Evolutionary conservation across 202 grass and related monocot species (phyloP).

Genomic region (Setaria italica): DNA sequence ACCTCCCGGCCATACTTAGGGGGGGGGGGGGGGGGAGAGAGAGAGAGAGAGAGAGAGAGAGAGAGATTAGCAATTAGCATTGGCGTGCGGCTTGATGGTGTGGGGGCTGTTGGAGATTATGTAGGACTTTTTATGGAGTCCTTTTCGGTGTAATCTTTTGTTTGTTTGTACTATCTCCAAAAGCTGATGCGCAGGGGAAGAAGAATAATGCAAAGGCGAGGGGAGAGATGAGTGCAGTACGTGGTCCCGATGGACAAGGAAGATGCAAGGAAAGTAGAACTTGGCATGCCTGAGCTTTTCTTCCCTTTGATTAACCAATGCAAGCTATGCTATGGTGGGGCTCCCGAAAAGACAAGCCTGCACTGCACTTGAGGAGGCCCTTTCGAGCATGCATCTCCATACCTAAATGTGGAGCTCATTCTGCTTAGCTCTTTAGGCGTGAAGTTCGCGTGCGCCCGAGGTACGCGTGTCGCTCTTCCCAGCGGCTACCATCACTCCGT

Average conservation of each 20-base stretch:
- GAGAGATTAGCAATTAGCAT: too few species aligned
- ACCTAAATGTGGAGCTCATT: constrained; percentile 38
- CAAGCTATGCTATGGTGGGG: not conserved
- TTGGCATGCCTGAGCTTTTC: not conserved
- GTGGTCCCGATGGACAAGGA: constrained; percentile 25
- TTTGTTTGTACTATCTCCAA: constrained; percentile 41
- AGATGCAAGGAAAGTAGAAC: constrained; percentile 37
- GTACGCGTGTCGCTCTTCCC: constrained; percentile 26
- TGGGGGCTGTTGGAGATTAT: constrained; percentile 17
- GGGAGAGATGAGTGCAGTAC: too few species aligned
- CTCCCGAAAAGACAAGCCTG: not conserved
- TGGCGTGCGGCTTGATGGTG: constrained; percentile 5
- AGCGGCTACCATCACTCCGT: not conserved
- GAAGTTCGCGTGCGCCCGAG: not conserved
- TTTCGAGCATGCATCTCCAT: constrained; percentile 5
- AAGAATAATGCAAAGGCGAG: constrained; percentile 48
- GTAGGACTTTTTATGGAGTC: constrained; percentile 35
- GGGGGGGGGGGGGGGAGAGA: not conserved
- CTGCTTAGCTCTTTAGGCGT: not conserved
- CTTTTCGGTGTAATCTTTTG: constrained; percentile 30
- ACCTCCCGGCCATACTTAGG: not conserved
- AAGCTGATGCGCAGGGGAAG: constrained; percentile 26
- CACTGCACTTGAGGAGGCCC: not conserved
- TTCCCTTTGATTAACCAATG: not conserved
- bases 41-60: not conserved